Base-by-base conservation (phyloP, 495 filamentous ascomycete genomes). In the Annulohypoxylon moriforme region DNA sequence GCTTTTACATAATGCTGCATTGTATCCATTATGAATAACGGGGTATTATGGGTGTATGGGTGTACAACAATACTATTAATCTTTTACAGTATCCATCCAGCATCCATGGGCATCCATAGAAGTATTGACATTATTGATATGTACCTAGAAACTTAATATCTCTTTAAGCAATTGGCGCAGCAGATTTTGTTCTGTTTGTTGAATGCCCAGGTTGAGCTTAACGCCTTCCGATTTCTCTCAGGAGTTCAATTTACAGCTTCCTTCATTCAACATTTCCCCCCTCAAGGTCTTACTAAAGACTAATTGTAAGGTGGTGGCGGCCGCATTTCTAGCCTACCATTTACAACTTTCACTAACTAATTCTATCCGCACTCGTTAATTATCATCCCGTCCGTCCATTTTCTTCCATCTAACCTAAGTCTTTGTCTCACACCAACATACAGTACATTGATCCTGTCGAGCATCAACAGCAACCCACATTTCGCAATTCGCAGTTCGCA, bases 101-200 rank as follows among this genome's bases (percentile, higher is more conserved):
- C 44, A 20, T 20, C 22, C 18, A 20, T 47, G 44, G 24, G 20
- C 3, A 50, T 25, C 13, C 11, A 40, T 2, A 40, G 11, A 14
- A n/a, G n/a, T n/a, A n/a, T n/a, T n/a, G n/a, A n/a, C n/a, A n/a
- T n/a, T 40, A 3, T 4, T 4, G 11, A 40, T 4, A 14, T 40
- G 36, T 40, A 44, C 40, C 16, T 55, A 55, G 11, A 16, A 29
- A 31, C 31, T 56, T 36, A 34, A 36, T 33, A 56, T 22, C 22
- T 33, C 11, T 58, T 58, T 40, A 58, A 58, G 34, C 34, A 58
- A 40, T 20, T n/a, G 24, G 4, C 11, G 31, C 52, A 60, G 52
- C 40, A 69, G 40, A 53, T 60, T n/a, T n/a, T 69, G 16, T 64
- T 69, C 67, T 53, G 67, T 60, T 60, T 64, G 60, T 64, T 64